These are phyloP conservation scores for Wickerhamomyces pijperi DNA, from an alignment of 805 yeast species.

Conservation along the genomic window DNA sequence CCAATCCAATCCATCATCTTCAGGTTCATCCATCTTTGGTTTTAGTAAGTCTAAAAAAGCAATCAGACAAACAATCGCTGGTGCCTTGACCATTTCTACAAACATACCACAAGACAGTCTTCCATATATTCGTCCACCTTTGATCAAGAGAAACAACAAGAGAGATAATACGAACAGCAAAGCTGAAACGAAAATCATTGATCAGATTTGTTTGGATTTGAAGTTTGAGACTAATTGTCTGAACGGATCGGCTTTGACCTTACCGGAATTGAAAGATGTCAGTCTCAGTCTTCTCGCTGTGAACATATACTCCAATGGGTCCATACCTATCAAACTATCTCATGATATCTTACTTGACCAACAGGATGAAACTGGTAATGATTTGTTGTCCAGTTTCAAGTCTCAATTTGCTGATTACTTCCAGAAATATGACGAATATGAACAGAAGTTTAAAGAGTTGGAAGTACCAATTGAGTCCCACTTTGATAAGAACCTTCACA, in stretches of 20 bases:
- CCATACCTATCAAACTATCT: slow-evolving; percentile 33
- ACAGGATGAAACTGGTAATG: slow-evolving; percentile 4
- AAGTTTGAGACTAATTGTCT: slow-evolving; percentile 15
- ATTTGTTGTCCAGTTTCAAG: slow-evolving; percentile 14
- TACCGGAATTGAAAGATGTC: slow-evolving; percentile 21
- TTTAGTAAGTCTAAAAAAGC: neutral
- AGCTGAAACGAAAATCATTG: slow-evolving; percentile 23
- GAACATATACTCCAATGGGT: slow-evolving; percentile 22
- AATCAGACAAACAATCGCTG: slow-evolving; percentile 15
- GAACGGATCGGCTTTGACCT: slow-evolving; percentile 5
- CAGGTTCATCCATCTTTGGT: neutral
- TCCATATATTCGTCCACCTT: slow-evolving; percentile 26
- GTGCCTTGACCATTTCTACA: slow-evolving; percentile 21
- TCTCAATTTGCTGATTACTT: slow-evolving; percentile 12
- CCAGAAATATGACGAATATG: slow-evolving; percentile 10
- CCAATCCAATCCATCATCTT: neutral
- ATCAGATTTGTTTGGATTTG: slow-evolving; percentile 7
- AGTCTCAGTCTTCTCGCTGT: slow-evolving; percentile 21
- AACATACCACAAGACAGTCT: slow-evolving; percentile 23
- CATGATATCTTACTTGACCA: slow-evolving; percentile 19
- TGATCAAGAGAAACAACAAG: slow-evolving; percentile 25
- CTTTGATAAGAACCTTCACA: slow-evolving; percentile 6
- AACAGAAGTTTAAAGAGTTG: slow-evolving; percentile 3
- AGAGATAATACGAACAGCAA: slow-evolving; percentile 21
- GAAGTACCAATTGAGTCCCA: slow-evolving; percentile 4